Percentiles rank a stretch among this genome's conserved stretches.
These are phyloP conservation scores for Gnetum montanum DNA, from an alignment of 75 land plant genomes.

Conservation along the genomic window DNA sequence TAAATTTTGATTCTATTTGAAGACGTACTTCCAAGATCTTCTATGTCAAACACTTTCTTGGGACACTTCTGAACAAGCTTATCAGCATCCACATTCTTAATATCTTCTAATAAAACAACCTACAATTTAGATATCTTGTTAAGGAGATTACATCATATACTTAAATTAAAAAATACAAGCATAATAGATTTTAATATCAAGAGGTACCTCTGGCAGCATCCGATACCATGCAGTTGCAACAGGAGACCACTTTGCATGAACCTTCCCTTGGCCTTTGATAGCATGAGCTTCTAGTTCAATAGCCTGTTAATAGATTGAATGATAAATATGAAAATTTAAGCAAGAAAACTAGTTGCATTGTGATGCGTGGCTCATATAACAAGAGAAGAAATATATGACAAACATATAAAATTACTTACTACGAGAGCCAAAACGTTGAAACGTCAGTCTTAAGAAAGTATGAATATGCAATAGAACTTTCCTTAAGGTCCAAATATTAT, in stretches of 20 bases:
- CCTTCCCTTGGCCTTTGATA: conserved; percentile 86
- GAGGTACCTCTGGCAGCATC: conserved; percentile 91
- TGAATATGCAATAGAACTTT: no score
- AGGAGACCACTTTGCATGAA: conserved; percentile 99
- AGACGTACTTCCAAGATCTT: conserved; percentile 59
- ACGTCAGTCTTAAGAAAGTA: no score
- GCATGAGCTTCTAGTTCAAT: conserved; percentile 98
- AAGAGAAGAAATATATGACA: no score
- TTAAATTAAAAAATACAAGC: not conserved
- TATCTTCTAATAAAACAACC: conserved; percentile 72
- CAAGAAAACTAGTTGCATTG: not conserved
- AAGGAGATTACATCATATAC: not conserved
- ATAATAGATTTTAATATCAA: not conserved
- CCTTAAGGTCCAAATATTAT: no score
- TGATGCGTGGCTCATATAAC: no score
- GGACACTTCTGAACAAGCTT: conserved; percentile 83
- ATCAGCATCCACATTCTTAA: conserved; percentile 60
- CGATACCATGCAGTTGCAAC: conserved; percentile 89
- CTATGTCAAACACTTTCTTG: conserved; percentile 85
- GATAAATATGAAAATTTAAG: no score
- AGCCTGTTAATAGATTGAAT: conserved; percentile 34
- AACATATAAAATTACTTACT: no score
- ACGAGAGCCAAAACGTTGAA: no score
- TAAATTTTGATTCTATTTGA: not conserved
- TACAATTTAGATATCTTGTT: conserved; percentile 4